A percentile compares a stretch with the other conserved stretches of the same genome.
Evolutionary conservation across 2,329 filamentous ascomycete species (phyloP).

Genomic region (Diaporthe sp.): DNA sequence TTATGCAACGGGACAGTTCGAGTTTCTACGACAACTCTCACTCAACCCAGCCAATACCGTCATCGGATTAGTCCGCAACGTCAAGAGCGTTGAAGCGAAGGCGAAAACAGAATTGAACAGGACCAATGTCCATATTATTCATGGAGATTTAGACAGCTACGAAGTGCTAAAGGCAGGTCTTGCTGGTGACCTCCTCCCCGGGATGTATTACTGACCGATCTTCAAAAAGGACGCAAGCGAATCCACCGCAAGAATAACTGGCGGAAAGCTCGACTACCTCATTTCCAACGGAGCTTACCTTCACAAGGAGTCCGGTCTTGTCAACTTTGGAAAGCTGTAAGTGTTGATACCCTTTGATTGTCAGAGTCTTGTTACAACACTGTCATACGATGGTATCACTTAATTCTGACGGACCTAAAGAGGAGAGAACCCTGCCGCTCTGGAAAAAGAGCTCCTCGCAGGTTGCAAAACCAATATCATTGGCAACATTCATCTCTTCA

Average conservation of each 20-base stretch:
- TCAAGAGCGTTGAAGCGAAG: constrained; percentile 57
- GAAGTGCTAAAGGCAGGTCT: constrained; percentile 47
- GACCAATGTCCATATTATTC: constrained; percentile 60
- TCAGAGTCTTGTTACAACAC: neutral
- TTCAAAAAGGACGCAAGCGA: constrained; percentile 48
- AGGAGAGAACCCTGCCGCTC: constrained; percentile 44
- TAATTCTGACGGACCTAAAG: constrained; percentile 42
- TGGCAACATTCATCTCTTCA: constrained; percentile 66
- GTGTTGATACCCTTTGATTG: neutral
- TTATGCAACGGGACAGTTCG: constrained; percentile 54
- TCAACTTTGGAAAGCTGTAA: constrained; percentile 8
- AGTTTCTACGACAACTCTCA: constrained; percentile 61
- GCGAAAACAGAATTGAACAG: constrained; percentile 55
- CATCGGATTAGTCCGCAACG: constrained; percentile 63
- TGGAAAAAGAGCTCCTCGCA: constrained; percentile 46
- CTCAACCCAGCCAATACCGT: constrained; percentile 58
- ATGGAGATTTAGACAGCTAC: constrained; percentile 60
- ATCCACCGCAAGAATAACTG: constrained; percentile 50
- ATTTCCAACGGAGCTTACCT: constrained; percentile 62
- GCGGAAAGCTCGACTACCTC: constrained; percentile 61
- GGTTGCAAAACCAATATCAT: constrained; percentile 63
- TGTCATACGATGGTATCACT: too few species aligned
- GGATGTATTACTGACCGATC: neutral
- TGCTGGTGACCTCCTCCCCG: neutral
- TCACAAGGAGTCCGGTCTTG: neutral